These are phyloP conservation scores for Thelephora ganbajun DNA, from an alignment of 768 basidiomycete species.

Conservation along the genomic window DNA sequence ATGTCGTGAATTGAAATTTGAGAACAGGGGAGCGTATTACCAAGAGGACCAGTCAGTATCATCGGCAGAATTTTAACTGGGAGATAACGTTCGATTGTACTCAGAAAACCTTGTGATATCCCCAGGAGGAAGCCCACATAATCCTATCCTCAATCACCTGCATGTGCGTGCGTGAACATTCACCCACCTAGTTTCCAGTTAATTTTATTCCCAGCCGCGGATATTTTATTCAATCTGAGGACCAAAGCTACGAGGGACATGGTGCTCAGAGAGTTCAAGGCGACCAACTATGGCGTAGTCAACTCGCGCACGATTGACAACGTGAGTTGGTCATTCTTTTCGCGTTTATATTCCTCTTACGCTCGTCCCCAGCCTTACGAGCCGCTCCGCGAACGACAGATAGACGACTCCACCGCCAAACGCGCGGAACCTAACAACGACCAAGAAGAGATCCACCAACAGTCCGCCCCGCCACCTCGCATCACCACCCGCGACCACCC, in stretches of 20 bases:
- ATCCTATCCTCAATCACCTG: conserved; percentile 20
- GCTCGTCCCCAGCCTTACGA: conserved; percentile 27
- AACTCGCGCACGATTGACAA: conserved; percentile 32
- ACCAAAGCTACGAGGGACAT: conserved; percentile 21
- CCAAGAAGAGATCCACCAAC: too few relatives aligned
- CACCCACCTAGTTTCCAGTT: not conserved
- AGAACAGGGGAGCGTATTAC: conserved; percentile 20
- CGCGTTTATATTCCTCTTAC: not conserved
- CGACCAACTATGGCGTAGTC: conserved; percentile 40
- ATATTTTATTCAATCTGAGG: conserved; percentile 24
- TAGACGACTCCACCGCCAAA: conserved; percentile 27
- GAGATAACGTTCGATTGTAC: conserved; percentile 1
- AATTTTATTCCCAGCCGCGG: conserved; percentile 19
- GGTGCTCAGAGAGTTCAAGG: conserved; percentile 29
- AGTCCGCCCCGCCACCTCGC: conserved; percentile 5
- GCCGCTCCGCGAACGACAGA: conserved; percentile 33
- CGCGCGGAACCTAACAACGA: conserved; percentile 14
- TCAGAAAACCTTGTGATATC: conserved; percentile 35
- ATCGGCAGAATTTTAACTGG: not conserved
- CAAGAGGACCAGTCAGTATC: conserved; percentile 24
- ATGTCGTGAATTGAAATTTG: conserved; percentile 23
- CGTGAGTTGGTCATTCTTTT: conserved; percentile 13
- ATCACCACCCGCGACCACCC: conserved; percentile 26
- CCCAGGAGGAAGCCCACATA: conserved; percentile 31
- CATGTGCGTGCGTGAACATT: conserved; percentile 16